Evolutionary conservation across 495 filamentous ascomycete species (phyloP), one percentile per base, ranked within the genome.

Genomic region (Penicillium odoratum): DNA sequence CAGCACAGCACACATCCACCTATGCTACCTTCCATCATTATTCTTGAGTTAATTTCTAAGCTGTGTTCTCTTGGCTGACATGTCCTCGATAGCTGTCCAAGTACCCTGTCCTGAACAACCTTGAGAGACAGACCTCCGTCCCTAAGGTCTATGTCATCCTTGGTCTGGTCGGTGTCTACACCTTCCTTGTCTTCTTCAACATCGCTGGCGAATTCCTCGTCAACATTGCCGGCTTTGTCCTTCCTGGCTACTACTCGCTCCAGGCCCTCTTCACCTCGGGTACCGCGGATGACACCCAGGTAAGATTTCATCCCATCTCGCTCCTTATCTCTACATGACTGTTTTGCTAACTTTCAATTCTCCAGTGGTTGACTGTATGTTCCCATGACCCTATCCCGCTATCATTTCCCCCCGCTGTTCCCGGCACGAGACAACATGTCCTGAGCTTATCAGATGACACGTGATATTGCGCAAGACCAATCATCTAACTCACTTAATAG

Each of bases 111-210:
- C 88, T 99, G 70, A 93, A 90, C 84, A 95, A 98, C 79, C 85
- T 99, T 61, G 95, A 99, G 87, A 91, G 89, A 76, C 91, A 96
- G 78, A 94, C 91, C 60, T 88, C 85, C 25, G 86, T 97, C 47
- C 94, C 94, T 60, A 99, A 99, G 83, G 91, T 93, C 72, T 98
- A 99, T 68, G 91, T 86, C 62, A 84, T 96, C 76, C 88, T 97
- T 48, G 94, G 94, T 62, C 74, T 97, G 11, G 76, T 71, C 48
- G 87, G 86, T 48, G 81, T 96, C 65, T 99, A 99, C 83, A 92
- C 96, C 83, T 97, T 97, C 84, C 84, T 99, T 16, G 90, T 98
- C 77, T 88, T 98, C 83, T 95, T 99, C 83, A 99, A 99, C 84
- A 93, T 97, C 64, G 94, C 91, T 59, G 93, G 94, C 68, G 90